Conservation (phyloP, 345 rosid species). For the Luvunga scandens region DNA sequence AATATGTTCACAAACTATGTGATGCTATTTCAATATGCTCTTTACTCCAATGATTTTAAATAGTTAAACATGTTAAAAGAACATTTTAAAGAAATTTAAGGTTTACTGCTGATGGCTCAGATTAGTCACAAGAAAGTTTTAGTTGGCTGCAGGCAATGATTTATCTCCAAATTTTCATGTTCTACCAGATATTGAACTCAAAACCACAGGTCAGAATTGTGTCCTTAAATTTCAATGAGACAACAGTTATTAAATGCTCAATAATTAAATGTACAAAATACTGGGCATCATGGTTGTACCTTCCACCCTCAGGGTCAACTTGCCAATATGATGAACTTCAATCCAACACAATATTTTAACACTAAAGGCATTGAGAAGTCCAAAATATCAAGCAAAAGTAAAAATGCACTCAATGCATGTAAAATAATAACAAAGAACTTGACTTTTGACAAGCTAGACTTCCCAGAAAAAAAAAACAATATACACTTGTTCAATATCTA, state of each 20-base stretch:
- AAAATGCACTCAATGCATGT: not conserved
- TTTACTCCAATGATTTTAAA: not conserved
- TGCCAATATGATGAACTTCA: not conserved
- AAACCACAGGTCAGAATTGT: no score
- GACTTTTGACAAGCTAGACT: not conserved
- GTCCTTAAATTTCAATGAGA: not conserved
- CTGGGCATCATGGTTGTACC: not conserved
- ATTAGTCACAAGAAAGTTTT: no score
- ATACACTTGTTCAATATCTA: not conserved
- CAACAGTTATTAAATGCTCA: not conserved
- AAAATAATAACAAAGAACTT: not conserved
- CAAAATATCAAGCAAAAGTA: not conserved
- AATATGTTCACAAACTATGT: not conserved
- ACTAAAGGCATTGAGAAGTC: not conserved
- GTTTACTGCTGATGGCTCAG: not conserved
- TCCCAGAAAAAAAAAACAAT: not conserved
- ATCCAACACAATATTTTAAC: not conserved
- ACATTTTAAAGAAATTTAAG: not conserved
- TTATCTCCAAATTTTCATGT: no score
- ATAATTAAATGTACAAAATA: not conserved
- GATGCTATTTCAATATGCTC: not conserved
- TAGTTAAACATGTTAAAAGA: not conserved
- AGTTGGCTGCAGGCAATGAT: no score
- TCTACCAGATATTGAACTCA: no score
- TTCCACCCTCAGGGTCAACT: not conserved